Base-by-base conservation (phyloP, 2,329 filamentous ascomycete genomes). In the Fusarium papillatum region DNA sequence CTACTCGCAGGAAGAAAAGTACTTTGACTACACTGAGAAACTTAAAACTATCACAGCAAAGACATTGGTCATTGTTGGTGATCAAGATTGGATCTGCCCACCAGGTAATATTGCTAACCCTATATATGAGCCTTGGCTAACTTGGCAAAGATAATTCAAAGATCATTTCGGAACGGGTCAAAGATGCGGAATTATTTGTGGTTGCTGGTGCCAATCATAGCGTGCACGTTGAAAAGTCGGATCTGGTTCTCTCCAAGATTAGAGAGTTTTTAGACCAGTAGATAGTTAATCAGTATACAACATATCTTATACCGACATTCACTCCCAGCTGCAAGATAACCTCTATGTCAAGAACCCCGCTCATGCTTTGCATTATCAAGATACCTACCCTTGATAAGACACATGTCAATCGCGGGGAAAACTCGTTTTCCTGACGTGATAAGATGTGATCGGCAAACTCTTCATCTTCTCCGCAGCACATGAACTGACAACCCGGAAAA, bases 21-120 rank as follows among this genome's bases (percentile, higher is more conserved):
- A 76, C 22, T 76, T 76, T 46, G 72, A 76, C 46, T 76, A 75
- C 19, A 50, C 34, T 2, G 55, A 75, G 1, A 64, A 39, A 4
- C 72, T 76, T 7, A 22, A 22, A 3, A 63, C 7, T 2, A 68
- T 76, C 48, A 39, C 36, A 1, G 74, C 72, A 17, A 73, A 68
- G 39, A 76, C 74, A 3, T 64, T 76, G 13, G 66, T 76, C 2
- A 53, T 76, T 11, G 74, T 73, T 17, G 74, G 74, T 9, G 74
- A 76, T 7, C 68, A 75, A 36, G 74, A 76, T 41, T 76, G 74
- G 74, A 76, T 76, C 48, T 76, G 71, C 22, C 73, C 73, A 4
- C 68, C 64, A 67, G 73, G 73, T 73, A 55, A 53, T 8, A 38
- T 64, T 22, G 4, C 11, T 31, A 7, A 2, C 22, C 16, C 22